Evolutionary conservation across 2,329 filamentous ascomycete species (phyloP).

Genomic region (Claviceps humidiphila): DNA sequence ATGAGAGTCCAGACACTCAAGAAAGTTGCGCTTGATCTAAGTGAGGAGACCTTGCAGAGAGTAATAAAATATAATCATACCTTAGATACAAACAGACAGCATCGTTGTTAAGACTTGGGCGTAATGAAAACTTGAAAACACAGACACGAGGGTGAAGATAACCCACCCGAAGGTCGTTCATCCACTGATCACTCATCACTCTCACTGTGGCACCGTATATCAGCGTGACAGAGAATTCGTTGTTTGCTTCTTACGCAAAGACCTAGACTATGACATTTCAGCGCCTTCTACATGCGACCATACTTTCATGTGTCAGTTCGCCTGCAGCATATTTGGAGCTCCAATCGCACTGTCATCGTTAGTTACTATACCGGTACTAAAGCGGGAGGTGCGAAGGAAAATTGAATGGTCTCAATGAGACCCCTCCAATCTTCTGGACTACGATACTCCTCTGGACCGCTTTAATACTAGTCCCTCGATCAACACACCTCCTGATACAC

Average conservation of each 20-base stretch:
- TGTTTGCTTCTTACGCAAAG: neutral
- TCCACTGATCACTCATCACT: too few relatives aligned
- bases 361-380: neutral
- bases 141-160: too few relatives aligned
- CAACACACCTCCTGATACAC: neutral
- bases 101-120: too few relatives aligned
- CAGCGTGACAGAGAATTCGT: neutral
- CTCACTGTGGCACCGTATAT: too few relatives aligned
- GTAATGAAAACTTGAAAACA: too few relatives aligned
- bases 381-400: neutral
- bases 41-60: neutral
- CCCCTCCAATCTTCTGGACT: constrained; percentile 21
- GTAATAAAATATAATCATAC: too few relatives aligned
- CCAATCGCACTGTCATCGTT: constrained; percentile 11
- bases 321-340: constrained; percentile 16
- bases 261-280: neutral
- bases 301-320: constrained; percentile 11
- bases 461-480: neutral
- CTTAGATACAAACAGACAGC: too few relatives aligned
- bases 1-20: neutral
- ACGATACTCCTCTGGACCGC: constrained; percentile 19
- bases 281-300: neutral
- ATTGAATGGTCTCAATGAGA: neutral
- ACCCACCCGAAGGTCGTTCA: too few relatives aligned
- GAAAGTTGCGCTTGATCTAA: neutral